A percentile compares a stretch with the other conserved stretches of the same genome.
These are phyloP conservation scores for Penicillium freii DNA, from an alignment of 2,329 filamentous ascomycete species.

Conservation along the genomic window DNA sequence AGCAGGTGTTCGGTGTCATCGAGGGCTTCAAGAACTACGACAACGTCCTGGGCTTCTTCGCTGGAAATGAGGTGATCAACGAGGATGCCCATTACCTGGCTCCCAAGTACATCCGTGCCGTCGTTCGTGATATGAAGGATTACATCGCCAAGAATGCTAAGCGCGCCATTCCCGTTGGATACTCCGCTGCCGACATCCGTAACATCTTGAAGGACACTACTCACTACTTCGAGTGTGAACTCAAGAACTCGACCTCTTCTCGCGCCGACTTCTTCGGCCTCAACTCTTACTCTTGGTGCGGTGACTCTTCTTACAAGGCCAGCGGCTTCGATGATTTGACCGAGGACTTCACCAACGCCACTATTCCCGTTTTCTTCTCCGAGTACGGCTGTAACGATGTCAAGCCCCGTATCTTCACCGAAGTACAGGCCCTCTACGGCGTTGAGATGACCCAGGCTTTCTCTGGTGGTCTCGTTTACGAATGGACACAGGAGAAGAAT, in stretches of 20 bases:
- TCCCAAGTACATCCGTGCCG: constrained; percentile 60
- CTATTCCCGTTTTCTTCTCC: constrained; percentile 64
- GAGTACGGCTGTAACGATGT: constrained; percentile 66
- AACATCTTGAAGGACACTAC: constrained; percentile 60
- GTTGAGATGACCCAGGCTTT: constrained; percentile 58
- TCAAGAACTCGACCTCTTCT: constrained; percentile 50
- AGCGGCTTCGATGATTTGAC: constrained; percentile 58
- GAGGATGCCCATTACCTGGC: constrained; percentile 54
- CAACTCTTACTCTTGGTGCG: constrained; percentile 70
- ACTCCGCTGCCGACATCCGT: constrained; percentile 65
- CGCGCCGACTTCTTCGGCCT: constrained; percentile 64
- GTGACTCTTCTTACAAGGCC: constrained; percentile 54
- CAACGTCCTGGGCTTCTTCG: constrained; percentile 66
- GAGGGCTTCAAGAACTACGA: constrained; percentile 67
- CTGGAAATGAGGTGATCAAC: constrained; percentile 68
- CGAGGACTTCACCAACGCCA: constrained; percentile 56
- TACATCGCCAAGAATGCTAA: constrained; percentile 61
- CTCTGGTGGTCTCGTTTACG: constrained; percentile 57
- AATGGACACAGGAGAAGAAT: constrained; percentile 50
- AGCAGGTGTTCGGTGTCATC: constrained; percentile 60
- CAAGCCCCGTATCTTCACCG: constrained; percentile 57
- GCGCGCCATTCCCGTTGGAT: constrained; percentile 64
- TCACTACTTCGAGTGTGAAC: constrained; percentile 60
- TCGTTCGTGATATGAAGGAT: constrained; percentile 66
- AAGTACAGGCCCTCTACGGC: constrained; percentile 61